Percentiles rank a stretch among this genome's conserved stretches.
These are phyloP conservation scores for Buddleja alternifolia DNA, from an alignment of 257 asterid species.

Conservation along the genomic window DNA sequence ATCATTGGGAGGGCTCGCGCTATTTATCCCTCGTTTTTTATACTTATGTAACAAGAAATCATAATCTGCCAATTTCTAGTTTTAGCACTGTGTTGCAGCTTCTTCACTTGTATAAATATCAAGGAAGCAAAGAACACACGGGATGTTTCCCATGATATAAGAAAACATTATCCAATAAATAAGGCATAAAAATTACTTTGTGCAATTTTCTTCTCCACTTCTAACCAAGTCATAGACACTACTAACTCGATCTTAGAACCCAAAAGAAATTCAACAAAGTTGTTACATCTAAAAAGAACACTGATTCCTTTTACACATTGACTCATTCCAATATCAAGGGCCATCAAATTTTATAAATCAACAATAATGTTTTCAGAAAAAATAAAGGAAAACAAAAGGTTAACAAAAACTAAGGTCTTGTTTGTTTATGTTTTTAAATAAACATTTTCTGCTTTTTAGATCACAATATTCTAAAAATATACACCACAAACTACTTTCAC, in stretches of 20 bases:
- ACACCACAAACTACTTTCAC: too few relatives aligned
- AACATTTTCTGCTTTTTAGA: too few relatives aligned
- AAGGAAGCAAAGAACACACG: neutral
- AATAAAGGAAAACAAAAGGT: neutral
- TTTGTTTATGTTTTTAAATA: too few relatives aligned
- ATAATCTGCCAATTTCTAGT: neutral
- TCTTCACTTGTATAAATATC: neutral
- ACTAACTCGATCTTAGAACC: conserved; percentile 3
- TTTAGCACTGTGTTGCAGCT: conserved; percentile 1
- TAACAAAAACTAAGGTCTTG: too few relatives aligned
- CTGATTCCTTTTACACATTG: neutral
- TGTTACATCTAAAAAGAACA: neutral
- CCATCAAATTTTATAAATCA: neutral
- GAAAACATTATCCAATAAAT: neutral
- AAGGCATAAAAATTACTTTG: neutral
- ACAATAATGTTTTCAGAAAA: neutral
- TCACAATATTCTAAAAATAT: too few relatives aligned
- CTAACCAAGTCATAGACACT: neutral
- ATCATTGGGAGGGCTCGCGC: neutral
- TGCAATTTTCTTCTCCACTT: neutral
- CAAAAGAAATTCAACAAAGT: neutral
- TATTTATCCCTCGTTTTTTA: neutral
- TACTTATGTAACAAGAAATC: neutral
- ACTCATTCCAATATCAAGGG: neutral
- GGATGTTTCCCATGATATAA: neutral